phyloP scores from a whole-genome alignment of 2,329 filamentous ascomycete genomes.

The Dactylellina cionopaga region DNA sequence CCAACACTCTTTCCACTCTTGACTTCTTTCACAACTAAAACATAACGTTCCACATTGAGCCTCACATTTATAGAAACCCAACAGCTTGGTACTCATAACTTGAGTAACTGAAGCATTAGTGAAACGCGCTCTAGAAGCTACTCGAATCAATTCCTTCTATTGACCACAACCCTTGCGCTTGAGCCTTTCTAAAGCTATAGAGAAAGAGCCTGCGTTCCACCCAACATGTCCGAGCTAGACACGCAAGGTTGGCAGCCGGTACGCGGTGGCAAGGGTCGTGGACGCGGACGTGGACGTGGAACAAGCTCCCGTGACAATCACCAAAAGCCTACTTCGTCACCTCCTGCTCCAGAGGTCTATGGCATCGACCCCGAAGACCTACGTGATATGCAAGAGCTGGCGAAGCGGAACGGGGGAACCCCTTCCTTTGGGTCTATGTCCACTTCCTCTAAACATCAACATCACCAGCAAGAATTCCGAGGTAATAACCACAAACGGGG shows the following conservation, averaged over 20 bases:
- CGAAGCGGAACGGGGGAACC: background rate
- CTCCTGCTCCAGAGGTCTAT: constrained; percentile 1
- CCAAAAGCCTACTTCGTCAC: background rate
- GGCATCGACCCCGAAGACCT: constrained; percentile 16
- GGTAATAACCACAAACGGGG: background rate
- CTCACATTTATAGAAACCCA: no score
- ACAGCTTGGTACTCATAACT: no score
- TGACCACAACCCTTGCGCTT: background rate
- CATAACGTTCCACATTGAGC: no score
- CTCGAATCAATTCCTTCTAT: background rate
- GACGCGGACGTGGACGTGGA: background rate
- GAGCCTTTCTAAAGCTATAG: background rate
- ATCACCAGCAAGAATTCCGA: background rate
- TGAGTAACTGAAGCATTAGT: no score
- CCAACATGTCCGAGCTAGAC: constrained; percentile 32
- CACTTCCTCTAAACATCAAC: background rate
- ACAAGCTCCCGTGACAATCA: background rate
- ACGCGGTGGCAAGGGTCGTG: constrained; percentile 2
- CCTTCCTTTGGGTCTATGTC: background rate
- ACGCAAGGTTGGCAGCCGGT: background rate
- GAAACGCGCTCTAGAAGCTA: no score
- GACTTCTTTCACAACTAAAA: background rate
- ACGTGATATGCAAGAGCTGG: background rate
- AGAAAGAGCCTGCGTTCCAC: background rate
- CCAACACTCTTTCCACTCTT: constrained; percentile 19